Percentiles rank a stretch among this genome's conserved stretches.
Evolutionary conservation across 129 eudicot genomes (phyloP).

Genomic region (Chrysanthemum makinoi): DNA sequence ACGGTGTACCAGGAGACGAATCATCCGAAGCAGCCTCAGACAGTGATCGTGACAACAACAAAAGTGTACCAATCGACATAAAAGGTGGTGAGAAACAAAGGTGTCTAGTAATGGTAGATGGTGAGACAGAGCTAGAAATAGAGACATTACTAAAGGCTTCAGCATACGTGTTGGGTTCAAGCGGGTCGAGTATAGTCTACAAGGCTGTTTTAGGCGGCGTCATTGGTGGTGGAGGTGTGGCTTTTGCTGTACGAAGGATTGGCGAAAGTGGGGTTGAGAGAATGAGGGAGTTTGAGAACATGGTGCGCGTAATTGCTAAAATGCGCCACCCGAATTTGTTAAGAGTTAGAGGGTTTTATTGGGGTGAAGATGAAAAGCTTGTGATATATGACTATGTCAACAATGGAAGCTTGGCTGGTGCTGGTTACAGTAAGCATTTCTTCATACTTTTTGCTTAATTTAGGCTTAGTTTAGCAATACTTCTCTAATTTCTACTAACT

Average conservation of each 20-base stretch:
- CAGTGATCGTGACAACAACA: slow-evolving; percentile 31
- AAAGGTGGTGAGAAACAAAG: slow-evolving; percentile 27
- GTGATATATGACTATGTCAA: slow-evolving; percentile 77
- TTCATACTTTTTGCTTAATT: neutral
- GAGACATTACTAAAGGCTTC: slow-evolving; percentile 87
- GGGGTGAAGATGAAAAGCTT: slow-evolving; percentile 93
- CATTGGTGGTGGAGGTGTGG: slow-evolving; percentile 25
- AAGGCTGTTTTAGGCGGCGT: slow-evolving; percentile 82
- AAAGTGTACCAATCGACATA: neutral
- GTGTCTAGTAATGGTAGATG: slow-evolving; percentile 78
- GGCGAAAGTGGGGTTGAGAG: slow-evolving; percentile 69
- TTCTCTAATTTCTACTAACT: too few species aligned
- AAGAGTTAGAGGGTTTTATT: slow-evolving; percentile 75
- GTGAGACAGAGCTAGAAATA: slow-evolving; percentile 74
- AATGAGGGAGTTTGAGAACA: slow-evolving; percentile 61
- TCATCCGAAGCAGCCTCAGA: slow-evolving; percentile 59
- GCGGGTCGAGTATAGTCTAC: slow-evolving; percentile 81
- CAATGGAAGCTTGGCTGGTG: slow-evolving; percentile 84
- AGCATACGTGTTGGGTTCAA: slow-evolving; percentile 81
- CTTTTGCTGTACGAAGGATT: slow-evolving; percentile 86
- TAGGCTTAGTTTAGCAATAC: too few species aligned
- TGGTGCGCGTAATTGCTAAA: slow-evolving; percentile 55
- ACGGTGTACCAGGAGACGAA: slow-evolving; percentile 39
- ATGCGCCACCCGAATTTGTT: slow-evolving; percentile 74
- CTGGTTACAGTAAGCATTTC: slow-evolving; percentile 69